Evolutionary conservation across 257 asterid genomes (phyloP).

Genomic region (Solanum pennellii): DNA sequence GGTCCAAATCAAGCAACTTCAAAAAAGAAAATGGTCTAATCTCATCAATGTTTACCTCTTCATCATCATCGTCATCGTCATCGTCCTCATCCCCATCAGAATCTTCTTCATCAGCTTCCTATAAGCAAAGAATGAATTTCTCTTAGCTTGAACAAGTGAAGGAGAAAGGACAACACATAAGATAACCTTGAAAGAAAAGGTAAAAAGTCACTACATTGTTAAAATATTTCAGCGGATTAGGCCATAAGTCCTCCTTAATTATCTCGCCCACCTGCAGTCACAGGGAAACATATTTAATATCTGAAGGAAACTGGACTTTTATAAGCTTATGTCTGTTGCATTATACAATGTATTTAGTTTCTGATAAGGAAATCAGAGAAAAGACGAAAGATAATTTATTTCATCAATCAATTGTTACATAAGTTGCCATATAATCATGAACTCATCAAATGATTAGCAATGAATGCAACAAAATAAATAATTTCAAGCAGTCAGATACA

Average conservation of each 20-base stretch:
- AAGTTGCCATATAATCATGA: neutral
- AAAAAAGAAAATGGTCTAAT: neutral
- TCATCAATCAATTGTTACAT: neutral
- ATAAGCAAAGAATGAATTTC: neutral
- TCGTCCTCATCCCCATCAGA: neutral
- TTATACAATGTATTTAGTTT: neutral
- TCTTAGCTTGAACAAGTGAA: conserved; percentile 1
- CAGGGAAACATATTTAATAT: neutral
- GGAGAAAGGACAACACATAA: neutral
- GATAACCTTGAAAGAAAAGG: neutral
- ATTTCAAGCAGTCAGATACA: neutral
- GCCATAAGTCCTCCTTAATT: conserved; percentile 52
- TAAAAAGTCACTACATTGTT: conserved; percentile 26
- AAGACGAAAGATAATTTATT: neutral
- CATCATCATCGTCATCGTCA: conserved; percentile 4
- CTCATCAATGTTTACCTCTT: conserved; percentile 15
- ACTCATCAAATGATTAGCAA: neutral
- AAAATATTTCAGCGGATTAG: conserved; percentile 36
- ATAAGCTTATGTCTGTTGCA: neutral
- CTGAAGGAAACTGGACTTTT: neutral
- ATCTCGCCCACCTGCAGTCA: conserved; percentile 44
- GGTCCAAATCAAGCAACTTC: neutral
- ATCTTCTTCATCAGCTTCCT: conserved; percentile 40
- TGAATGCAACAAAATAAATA: neutral
- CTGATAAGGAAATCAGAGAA: neutral